These are phyloP conservation scores for Solanum chacoense DNA, from an alignment of 305 asterid genomes.

Conservation along the genomic window DNA sequence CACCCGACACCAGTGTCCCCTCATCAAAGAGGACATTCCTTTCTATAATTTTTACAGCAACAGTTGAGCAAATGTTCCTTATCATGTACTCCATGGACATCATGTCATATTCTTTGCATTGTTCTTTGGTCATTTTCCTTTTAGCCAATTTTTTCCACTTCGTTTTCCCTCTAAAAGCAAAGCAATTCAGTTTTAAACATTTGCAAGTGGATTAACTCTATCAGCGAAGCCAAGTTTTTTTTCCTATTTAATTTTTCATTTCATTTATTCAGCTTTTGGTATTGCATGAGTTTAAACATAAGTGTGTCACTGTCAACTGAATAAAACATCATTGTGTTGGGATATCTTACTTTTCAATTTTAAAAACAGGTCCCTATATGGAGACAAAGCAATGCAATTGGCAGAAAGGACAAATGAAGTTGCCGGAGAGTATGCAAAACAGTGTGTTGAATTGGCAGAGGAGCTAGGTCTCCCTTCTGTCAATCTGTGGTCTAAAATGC, in stretches of 20 bases:
- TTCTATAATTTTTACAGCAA: not conserved
- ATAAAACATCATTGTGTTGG: not conserved
- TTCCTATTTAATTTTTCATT: not conserved
- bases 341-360: not conserved
- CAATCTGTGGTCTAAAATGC: conserved; percentile 86
- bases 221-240: not conserved
- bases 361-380: conserved; percentile 44
- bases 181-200: not conserved
- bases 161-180: not conserved
- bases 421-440: conserved; percentile 50
- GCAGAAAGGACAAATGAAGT: conserved; percentile 73
- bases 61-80: not conserved
- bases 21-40: not conserved
- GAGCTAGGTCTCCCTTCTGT: conserved; percentile 66
- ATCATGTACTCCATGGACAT: not conserved
- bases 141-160: not conserved
- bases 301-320: not conserved
- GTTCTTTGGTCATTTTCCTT: not conserved
- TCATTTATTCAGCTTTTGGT: not conserved
- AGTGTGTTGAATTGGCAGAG: conserved; percentile 53
- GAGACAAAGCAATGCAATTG: conserved; percentile 49
- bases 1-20: not conserved
- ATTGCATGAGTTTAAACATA: not conserved
- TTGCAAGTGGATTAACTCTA: not conserved
- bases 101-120: not conserved